Base-by-base conservation (phyloP, 2,329 filamentous ascomycete genomes). In the Piedraia hortae region DNA sequence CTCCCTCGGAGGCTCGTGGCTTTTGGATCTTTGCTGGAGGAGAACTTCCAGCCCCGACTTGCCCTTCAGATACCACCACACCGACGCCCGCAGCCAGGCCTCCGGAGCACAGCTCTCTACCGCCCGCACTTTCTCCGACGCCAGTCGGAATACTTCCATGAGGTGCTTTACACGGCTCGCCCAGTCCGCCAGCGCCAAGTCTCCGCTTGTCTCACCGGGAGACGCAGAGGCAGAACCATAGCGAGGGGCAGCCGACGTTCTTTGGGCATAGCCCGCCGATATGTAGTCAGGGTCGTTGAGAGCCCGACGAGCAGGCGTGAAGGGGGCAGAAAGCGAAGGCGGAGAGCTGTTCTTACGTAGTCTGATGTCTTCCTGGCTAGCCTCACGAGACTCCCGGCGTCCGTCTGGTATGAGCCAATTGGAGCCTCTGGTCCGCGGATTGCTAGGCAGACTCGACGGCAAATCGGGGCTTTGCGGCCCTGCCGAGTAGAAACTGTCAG, bases 21-120 rank as follows among this genome's bases (percentile, higher is more conserved):
- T 26, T 19, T 55, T 50, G 31, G 50, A 28, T 63, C 56, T 19
- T 25, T 34, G 34, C 4, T 57, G 51, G 20, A 88, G 65, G 17
- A 68, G 54, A 7, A 49, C 45, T 41, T 90, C 80, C 22, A 90
- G 53, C 6, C 66, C 64, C 36, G 67, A 62, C 28, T 78, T 66
- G 10, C 78, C 80, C 33, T 63, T 70, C 20, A 89, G 41, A 37
- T 90, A 88, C 80, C 80, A 91, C 80, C 80, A 91, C 1, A 74
- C 51, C 3, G 64, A 67, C 12, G 66, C 68, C 26, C 73, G 59
- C 6, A 70, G 54, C 50, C 80, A 69, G 21, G 35, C 34, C 1
- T 27, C 16, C 1, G 69, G 54, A 0, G 62, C 51, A 22, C 62
- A 68, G 14, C 58, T 54, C 24, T 61, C 54, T 4, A 78, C 41